A percentile compares a stretch with the other conserved stretches of the same genome.
phyloP scores from a whole-genome alignment of 2,329 filamentous ascomycete species.

The Trichoderma harzianum region DNA sequence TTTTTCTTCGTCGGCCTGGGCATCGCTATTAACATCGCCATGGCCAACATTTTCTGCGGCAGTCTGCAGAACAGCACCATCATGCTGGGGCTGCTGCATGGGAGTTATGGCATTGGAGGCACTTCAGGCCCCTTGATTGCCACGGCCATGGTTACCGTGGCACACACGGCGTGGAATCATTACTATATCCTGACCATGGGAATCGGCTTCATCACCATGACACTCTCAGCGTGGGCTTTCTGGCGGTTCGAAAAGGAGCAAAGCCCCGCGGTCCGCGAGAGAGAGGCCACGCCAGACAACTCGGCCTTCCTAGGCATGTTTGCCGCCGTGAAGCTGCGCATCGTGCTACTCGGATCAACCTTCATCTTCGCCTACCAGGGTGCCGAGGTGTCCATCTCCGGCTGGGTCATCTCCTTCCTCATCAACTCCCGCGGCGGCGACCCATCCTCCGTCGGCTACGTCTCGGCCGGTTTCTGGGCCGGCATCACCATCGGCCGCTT shows the following conservation, averaged over 20 bases:
- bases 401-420: constrained; percentile 84
- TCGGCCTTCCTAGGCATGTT: constrained; percentile 42
- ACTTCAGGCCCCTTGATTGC: constrained; percentile 69
- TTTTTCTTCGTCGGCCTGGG: constrained; percentile 67
- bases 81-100: constrained; percentile 62
- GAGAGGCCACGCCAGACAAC: constrained; percentile 24
- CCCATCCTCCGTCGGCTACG: constrained; percentile 71
- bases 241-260: constrained; percentile 64
- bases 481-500: constrained; percentile 77
- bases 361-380: constrained; percentile 89
- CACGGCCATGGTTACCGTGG: constrained; percentile 64
- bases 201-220: constrained; percentile 54
- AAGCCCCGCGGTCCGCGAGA: constrained; percentile 34
- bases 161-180: constrained; percentile 60
- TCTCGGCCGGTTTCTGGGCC: constrained; percentile 68
- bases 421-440: constrained; percentile 69
- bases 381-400: constrained; percentile 77
- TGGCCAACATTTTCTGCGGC: constrained; percentile 58
- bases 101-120: constrained; percentile 64
- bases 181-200: constrained; percentile 69
- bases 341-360: constrained; percentile 69
- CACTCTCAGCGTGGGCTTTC: constrained; percentile 64
- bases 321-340: constrained; percentile 47
- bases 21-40: constrained; percentile 53
- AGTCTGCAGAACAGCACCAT: constrained; percentile 52